These are phyloP conservation scores for Leucocoprinus sp. DNA, from an alignment of 768 basidiomycete species.

Conservation along the genomic window DNA sequence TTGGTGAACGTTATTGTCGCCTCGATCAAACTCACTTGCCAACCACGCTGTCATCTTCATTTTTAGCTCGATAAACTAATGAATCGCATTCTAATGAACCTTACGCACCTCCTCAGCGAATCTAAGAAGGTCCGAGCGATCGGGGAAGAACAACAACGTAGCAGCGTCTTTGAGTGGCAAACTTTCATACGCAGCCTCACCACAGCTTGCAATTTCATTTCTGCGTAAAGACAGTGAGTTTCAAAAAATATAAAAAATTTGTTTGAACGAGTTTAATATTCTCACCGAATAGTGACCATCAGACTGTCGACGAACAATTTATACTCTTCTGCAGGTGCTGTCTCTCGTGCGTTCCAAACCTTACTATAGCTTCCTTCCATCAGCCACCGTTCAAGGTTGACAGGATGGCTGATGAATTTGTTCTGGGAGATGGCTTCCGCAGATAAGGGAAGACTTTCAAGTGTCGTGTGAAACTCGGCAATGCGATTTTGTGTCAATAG, in stretches of 20 bases:
- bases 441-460: slow-evolving; percentile 67
- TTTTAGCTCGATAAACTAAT: too few species aligned
- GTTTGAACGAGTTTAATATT: slow-evolving; percentile 8
- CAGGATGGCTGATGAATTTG: slow-evolving; percentile 74
- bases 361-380: slow-evolving; percentile 99
- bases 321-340: slow-evolving; percentile 91
- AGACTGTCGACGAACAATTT: slow-evolving; percentile 89
- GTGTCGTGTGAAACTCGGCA: slow-evolving; percentile 93
- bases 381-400: slow-evolving; percentile 91
- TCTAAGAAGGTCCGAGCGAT: slow-evolving; percentile 67
- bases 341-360: slow-evolving; percentile 91
- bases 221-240: slow-evolving; percentile 31
- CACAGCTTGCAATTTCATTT: slow-evolving; percentile 95
- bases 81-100: too few species aligned
- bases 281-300: slow-evolving; percentile 88
- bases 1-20: slow-evolving; percentile 70
- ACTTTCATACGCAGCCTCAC: slow-evolving; percentile 89
- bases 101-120: slow-evolving; percentile 68
- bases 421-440: slow-evolving; percentile 62
- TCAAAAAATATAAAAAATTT: not conserved
- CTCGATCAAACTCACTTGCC: slow-evolving; percentile 70
- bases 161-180: slow-evolving; percentile 86
- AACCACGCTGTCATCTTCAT: slow-evolving; percentile 52
- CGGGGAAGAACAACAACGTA: slow-evolving; percentile 85
- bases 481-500: slow-evolving; percentile 94